phyloP scores from a whole-genome alignment of 192 early-diverging fungal species.

The Linderina pennispora region DNA sequence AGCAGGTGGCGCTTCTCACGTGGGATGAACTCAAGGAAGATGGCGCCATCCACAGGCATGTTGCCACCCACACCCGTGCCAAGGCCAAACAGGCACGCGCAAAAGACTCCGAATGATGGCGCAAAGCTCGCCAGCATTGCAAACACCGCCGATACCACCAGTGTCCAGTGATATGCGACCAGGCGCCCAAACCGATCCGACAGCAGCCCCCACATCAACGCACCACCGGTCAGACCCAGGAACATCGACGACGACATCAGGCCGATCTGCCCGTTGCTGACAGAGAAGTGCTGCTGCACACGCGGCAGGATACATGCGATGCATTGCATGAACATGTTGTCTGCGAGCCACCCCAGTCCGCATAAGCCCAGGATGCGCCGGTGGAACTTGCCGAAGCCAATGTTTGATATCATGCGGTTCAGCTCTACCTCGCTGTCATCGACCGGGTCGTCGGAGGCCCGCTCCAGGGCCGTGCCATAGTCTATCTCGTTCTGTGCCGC shows the following conservation, averaged over 20 bases:
- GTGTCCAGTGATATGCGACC: conserved; percentile 68
- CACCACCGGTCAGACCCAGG: conserved; percentile 76
- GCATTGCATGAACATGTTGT: conserved; percentile 75
- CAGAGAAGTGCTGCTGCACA: conserved; percentile 66
- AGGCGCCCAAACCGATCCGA: conserved; percentile 70
- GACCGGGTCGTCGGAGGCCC: too few species aligned
- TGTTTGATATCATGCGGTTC: conserved; percentile 57
- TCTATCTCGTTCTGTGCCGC: too few species aligned
- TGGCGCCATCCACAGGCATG: conserved; percentile 63
- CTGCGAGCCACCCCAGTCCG: conserved; percentile 81
- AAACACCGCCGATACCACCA: conserved; percentile 65
- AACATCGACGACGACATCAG: conserved; percentile 64
- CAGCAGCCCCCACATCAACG: conserved; percentile 73
- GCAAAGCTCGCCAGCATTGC: conserved; percentile 64
- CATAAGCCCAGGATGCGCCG: conserved; percentile 54
- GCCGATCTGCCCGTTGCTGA: conserved; percentile 61
- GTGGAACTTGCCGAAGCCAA: conserved; percentile 72
- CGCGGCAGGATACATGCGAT: conserved; percentile 67
- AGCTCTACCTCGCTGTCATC: conserved; percentile 46
- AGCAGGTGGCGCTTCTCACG: conserved; percentile 70
- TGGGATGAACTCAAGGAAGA: conserved; percentile 84
- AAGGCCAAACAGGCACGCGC: conserved; percentile 56
- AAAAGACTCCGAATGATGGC: conserved; percentile 57
- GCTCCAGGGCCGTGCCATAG: too few species aligned
- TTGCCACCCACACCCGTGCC: conserved; percentile 69